These are phyloP conservation scores for Talaromyces ruber DNA, from an alignment of 495 filamentous ascomycete genomes.

Conservation along the genomic window DNA sequence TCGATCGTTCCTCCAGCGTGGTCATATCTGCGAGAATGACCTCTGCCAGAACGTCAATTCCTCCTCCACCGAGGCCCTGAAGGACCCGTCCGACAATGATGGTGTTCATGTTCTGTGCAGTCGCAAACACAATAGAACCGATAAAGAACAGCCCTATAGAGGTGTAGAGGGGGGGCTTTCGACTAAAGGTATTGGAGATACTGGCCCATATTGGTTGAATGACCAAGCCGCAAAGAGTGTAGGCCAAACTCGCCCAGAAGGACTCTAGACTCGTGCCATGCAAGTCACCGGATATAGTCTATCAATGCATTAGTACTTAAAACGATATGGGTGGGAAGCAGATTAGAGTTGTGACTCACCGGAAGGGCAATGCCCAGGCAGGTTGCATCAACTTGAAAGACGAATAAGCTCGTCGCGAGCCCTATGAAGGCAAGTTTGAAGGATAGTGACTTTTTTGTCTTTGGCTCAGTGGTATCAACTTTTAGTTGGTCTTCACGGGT, in stretches of 20 bases:
- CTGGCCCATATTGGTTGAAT: constrained; percentile 32
- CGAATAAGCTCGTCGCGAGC: neutral
- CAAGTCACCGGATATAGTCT: neutral
- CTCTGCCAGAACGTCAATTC: constrained; percentile 53
- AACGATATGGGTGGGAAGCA: neutral
- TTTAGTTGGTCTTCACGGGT: neutral
- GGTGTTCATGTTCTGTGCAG: constrained; percentile 49
- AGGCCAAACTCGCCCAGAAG: constrained; percentile 34
- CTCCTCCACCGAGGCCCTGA: constrained; percentile 68
- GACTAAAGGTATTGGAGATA: constrained; percentile 30
- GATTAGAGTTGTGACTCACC: neutral
- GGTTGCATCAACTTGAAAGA: neutral
- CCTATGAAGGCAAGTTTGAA: neutral
- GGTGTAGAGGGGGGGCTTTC: constrained; percentile 36
- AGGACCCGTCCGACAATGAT: constrained; percentile 57
- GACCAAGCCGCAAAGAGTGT: constrained; percentile 27
- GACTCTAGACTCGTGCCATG: constrained; percentile 4
- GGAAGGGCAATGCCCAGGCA: neutral
- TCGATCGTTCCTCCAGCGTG: constrained; percentile 25
- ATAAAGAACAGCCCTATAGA: constrained; percentile 44
- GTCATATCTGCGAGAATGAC: constrained; percentile 59
- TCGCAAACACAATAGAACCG: constrained; percentile 51
- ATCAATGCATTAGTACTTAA: neutral
- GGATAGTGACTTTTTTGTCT: neutral
- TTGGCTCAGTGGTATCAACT: neutral